Evolutionary conservation across 805 yeast genomes (phyloP).

Genomic region (Nakazawaea pomicola): DNA sequence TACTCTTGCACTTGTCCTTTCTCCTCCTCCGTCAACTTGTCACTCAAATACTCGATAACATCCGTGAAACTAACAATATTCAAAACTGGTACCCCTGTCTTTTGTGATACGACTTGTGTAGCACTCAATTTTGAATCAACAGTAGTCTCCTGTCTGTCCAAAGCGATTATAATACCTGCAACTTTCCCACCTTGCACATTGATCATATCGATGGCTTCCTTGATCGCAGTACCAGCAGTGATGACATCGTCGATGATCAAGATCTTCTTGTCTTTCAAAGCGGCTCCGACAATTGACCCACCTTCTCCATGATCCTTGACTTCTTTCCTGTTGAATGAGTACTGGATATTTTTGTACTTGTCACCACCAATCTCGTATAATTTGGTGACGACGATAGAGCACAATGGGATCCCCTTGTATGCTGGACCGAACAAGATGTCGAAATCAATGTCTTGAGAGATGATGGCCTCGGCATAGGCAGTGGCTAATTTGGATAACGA

Average conservation of each 20-base stretch:
- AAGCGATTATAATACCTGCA: slow-evolving; percentile 82
- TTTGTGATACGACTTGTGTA: slow-evolving; percentile 69
- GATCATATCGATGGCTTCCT: slow-evolving; percentile 86
- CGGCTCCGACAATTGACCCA: slow-evolving; percentile 86
- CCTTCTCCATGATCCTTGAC: slow-evolving; percentile 99
- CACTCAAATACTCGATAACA: slow-evolving; percentile 58
- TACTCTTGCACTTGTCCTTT: slow-evolving; percentile 55
- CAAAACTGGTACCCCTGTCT: slow-evolving; percentile 76
- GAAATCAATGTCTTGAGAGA: slow-evolving; percentile 74
- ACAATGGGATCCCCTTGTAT: slow-evolving; percentile 93
- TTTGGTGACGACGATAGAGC: slow-evolving; percentile 89
- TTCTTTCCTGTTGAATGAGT: slow-evolving; percentile 95
- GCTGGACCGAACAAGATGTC: slow-evolving; percentile 97
- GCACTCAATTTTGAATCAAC: slow-evolving; percentile 66
- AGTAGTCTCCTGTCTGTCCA: slow-evolving; percentile 93
- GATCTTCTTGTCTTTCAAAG: slow-evolving; percentile 64
- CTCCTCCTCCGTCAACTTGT: slow-evolving; percentile 53
- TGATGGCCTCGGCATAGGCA: slow-evolving; percentile 85
- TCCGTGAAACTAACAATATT: slow-evolving; percentile 75
- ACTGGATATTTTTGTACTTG: slow-evolving; percentile 67
- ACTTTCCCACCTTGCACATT: slow-evolving; percentile 62
- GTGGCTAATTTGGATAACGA: slow-evolving; percentile 76
- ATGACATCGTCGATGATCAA: slow-evolving; percentile 94
- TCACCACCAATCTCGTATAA: slow-evolving; percentile 86
- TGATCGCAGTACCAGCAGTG: slow-evolving; percentile 98